Conservation (phyloP, 768 basidiomycete genomes). For the Kwoniella pini region DNA sequence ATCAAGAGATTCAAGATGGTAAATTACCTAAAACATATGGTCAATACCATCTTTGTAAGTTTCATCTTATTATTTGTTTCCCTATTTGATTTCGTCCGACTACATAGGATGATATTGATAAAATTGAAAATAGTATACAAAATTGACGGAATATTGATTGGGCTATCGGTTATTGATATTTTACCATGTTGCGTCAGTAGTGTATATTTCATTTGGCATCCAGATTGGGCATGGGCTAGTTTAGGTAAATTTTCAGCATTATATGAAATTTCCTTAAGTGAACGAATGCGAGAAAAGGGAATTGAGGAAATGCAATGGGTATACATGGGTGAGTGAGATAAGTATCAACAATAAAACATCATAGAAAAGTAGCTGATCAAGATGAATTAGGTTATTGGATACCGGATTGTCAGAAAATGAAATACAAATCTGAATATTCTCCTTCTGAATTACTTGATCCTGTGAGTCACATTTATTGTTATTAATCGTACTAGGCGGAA, state of each 20-base stretch:
- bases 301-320: constrained; percentile 65
- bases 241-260: constrained; percentile 69
- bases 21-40: constrained; percentile 74
- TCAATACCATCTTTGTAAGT: constrained; percentile 78
- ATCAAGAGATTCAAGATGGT: constrained; percentile 1
- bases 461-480: constrained; percentile 56
- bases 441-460: constrained; percentile 89
- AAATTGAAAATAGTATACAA: constrained; percentile 60
- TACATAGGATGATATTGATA: neutral
- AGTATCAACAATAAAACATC: neutral
- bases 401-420: constrained; percentile 89
- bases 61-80: neutral
- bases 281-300: constrained; percentile 74
- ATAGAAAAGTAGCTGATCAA: neutral
- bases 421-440: constrained; percentile 88
- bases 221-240: constrained; percentile 54
- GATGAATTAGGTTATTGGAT: constrained; percentile 79
- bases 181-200: constrained; percentile 77
- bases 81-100: neutral
- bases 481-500: neutral
- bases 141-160: constrained; percentile 77
- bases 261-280: constrained; percentile 72
- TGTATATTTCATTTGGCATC: constrained; percentile 88
- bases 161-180: constrained; percentile 85
- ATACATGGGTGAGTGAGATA: constrained; percentile 73